phyloP scores from a whole-genome alignment of 208 protist genomes.

The Leishmania tarentolae region DNA sequence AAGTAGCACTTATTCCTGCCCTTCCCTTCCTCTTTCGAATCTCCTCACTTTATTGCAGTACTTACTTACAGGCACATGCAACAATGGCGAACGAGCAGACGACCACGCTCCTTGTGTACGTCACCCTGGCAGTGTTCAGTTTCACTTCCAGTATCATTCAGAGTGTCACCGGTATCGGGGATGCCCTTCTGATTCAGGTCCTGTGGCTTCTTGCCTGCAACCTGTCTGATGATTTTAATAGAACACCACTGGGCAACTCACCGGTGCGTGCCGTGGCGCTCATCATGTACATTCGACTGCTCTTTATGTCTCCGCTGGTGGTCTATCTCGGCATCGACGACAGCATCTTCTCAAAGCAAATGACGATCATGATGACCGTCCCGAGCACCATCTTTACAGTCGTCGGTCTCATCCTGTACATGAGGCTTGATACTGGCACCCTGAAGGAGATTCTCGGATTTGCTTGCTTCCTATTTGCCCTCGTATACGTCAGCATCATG shows the following conservation, averaged over 20 bases:
- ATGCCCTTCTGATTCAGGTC: conserved; percentile 65
- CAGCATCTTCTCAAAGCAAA: conserved; percentile 59
- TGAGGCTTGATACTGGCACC: conserved; percentile 15
- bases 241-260: conserved; percentile 42
- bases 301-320: conserved; percentile 56
- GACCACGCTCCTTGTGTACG: conserved; percentile 32
- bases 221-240: conserved; percentile 32
- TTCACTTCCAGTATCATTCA: conserved; percentile 58
- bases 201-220: conserved; percentile 44
- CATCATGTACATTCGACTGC: conserved; percentile 62
- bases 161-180: conserved; percentile 55
- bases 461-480: conserved; percentile 48
- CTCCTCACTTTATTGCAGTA: neutral
- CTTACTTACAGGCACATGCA: neutral
- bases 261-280: conserved; percentile 49
- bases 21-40: neutral
- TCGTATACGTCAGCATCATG: conserved; percentile 44
- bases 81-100: conserved; percentile 3
- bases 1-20: neutral
- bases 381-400: conserved; percentile 52
- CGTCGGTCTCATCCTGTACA: conserved; percentile 50
- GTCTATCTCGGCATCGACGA: conserved; percentile 51
- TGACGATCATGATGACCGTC: conserved; percentile 63
- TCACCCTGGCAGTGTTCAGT: conserved; percentile 46
- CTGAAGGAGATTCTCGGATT: conserved; percentile 49